Conservation (phyloP, 768 basidiomycete genomes). For the Calocybe indica region DNA sequence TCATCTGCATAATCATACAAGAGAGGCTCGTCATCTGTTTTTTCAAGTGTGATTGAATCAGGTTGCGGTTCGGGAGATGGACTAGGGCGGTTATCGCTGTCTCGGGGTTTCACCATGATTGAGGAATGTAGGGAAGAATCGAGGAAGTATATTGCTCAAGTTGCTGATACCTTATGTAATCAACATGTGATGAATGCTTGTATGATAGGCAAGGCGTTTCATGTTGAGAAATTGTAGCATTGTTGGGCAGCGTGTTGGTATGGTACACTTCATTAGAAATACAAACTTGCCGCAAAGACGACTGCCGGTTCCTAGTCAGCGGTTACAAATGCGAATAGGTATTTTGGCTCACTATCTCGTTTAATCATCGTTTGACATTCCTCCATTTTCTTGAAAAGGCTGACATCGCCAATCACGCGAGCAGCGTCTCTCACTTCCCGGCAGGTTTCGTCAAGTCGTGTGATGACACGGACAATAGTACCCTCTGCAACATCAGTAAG, state of each 20-base stretch:
- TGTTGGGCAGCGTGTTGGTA: no score
- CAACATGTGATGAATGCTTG: neutral
- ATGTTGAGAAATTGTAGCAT: neutral
- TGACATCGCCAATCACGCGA: slow-evolving; percentile 93
- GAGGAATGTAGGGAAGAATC: neutral
- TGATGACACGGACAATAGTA: slow-evolving; percentile 94
- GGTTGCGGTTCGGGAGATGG: neutral
- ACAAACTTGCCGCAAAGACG: slow-evolving; percentile 83
- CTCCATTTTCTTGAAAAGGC: slow-evolving; percentile 97
- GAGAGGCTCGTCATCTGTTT: slow-evolving; percentile 5
- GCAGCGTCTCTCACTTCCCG: slow-evolving; percentile 96
- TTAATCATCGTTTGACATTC: slow-evolving; percentile 91
- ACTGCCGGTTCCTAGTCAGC: slow-evolving; percentile 35
- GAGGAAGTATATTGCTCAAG: neutral
- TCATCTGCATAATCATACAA: slow-evolving; percentile 19
- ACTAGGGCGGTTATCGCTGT: slow-evolving; percentile 7
- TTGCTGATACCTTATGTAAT: no score
- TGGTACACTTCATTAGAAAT: slow-evolving; percentile 51
- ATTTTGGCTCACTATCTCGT: slow-evolving; percentile 75
- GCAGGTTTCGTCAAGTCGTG: slow-evolving; percentile 93
- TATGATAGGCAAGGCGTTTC: neutral
- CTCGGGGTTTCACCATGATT: slow-evolving; percentile 28
- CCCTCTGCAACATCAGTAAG: slow-evolving; percentile 96
- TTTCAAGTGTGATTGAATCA: neutral
- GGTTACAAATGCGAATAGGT: neutral